These are phyloP conservation scores for Calocybe indica DNA, from an alignment of 768 basidiomycete species.

Conservation along the genomic window DNA sequence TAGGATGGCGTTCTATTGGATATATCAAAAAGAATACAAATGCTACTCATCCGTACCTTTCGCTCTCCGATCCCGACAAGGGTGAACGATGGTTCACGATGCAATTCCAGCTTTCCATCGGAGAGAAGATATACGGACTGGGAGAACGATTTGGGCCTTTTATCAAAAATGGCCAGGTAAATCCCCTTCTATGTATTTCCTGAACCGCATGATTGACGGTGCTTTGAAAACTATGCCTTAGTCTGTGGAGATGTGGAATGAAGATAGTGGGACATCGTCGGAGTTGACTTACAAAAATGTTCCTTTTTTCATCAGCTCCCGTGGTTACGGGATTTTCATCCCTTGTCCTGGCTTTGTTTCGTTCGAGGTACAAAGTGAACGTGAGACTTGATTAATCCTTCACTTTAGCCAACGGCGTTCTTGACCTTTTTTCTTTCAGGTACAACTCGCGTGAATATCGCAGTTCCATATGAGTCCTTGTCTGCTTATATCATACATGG, in stretches of 20 bases:
- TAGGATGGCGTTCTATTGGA: constrained; percentile 25
- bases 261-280: constrained; percentile 37
- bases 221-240: constrained; percentile 1
- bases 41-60: constrained; percentile 10
- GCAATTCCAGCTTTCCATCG: constrained; percentile 30
- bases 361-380: constrained; percentile 38
- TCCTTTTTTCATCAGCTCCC: constrained; percentile 31
- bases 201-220: not conserved
- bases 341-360: constrained; percentile 40
- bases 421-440: constrained; percentile 3
- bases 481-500: constrained; percentile 38
- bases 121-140: constrained; percentile 40
- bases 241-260: constrained; percentile 37
- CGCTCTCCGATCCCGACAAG: constrained; percentile 16
- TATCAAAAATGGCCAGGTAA: constrained; percentile 37
- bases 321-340: constrained; percentile 43
- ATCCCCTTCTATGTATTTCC: not conserved
- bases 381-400: constrained; percentile 20
- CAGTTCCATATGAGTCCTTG: constrained; percentile 33
- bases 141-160: constrained; percentile 43
- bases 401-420: not conserved
- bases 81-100: constrained; percentile 24
- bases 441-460: constrained; percentile 23
- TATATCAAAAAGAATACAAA: constrained; percentile 20
- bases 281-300: constrained; percentile 28